Evolutionary conservation across 2,329 filamentous ascomycete species (phyloP), one percentile per base, ranked within the genome.

Genomic region (Emmonsiellopsis sp.): DNA sequence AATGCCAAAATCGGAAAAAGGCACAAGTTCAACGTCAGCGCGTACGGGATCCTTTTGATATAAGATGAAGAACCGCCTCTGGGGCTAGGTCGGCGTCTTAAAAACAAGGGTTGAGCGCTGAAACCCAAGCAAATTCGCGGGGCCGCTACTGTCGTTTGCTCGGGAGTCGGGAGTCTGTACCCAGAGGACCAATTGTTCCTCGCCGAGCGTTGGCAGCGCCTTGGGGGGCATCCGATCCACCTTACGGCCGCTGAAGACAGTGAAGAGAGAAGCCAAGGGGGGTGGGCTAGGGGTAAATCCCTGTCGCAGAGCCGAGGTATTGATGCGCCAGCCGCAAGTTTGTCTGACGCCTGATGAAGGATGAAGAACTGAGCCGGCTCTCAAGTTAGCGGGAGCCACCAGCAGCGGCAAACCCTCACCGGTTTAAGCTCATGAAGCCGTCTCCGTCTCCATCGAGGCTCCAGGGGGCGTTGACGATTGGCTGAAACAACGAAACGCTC

Each of bases 351-450:
- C 34, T 30, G 16, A 7, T 40, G 11, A 31, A 26, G 34, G 34
- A 30, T n/a, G 15, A 30, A 8, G 34, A 35, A 15, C 10, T 16
- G 8, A 10, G 20, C 5, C 15, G 7, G 10, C 44, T 3, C 26
- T 49, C 20, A 40, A 40, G 37, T 38, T 49, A 49, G 46, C 46
- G 15, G 46, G 46, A 15, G 15, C 34, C 34, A 49, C 46, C 20
- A 37, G 32, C 11, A 49, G 34, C 34, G 16, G 46, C 46, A 49
- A 49, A 40, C 34, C 34, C n/a, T 48, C 45, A 20, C 32, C 31
- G 45, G 45, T 37, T 26, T 48, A 48, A 48, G 45, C 45, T 48
- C 45, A 47, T 37, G 44, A 37, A 47, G 31, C n/a, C 31, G 31
- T 26, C 44, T 20, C 20, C 31, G n/a, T 32, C 30, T 47, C 44